A percentile compares a stretch with the other conserved stretches of the same genome.
Evolutionary conservation across 2,329 filamentous ascomycete species (phyloP).

Genomic region (Arthrobotrys conoides): DNA sequence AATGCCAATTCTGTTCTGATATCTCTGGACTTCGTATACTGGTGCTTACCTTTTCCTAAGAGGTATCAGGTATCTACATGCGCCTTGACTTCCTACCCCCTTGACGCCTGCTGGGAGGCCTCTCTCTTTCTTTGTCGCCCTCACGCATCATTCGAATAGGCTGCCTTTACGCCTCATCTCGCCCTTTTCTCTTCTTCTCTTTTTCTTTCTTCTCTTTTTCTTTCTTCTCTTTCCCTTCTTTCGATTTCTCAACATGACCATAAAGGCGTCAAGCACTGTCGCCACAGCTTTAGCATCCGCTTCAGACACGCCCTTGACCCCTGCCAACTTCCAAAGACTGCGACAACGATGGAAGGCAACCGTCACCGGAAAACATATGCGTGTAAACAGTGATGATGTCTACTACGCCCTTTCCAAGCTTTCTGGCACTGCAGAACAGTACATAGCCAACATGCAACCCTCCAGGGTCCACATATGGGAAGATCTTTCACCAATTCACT

Average conservation of each 20-base stretch:
- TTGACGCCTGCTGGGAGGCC: neutral
- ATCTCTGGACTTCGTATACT: too few species aligned
- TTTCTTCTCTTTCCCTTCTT: neutral
- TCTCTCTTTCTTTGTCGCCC: neutral
- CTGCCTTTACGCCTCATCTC: neutral
- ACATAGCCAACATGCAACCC: slow-evolving; percentile 44
- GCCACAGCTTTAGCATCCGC: slow-evolving; percentile 2
- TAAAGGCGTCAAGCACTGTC: neutral
- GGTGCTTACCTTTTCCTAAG: too few species aligned
- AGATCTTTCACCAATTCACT: slow-evolving; percentile 60
- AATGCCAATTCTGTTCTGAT: too few species aligned
- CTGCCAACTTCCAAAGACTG: slow-evolving; percentile 44
- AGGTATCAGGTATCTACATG: too few species aligned
- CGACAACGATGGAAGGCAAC: slow-evolving; percentile 57
- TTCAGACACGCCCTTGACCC: slow-evolving; percentile 61
- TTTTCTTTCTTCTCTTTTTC: too few species aligned
- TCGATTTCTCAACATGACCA: neutral
- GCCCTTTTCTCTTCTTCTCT: neutral
- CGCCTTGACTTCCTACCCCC: neutral
- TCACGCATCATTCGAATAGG: neutral
- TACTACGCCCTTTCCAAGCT: slow-evolving; percentile 54
- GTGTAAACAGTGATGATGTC: slow-evolving; percentile 57
- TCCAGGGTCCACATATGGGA: slow-evolving; percentile 59
- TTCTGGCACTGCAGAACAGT: slow-evolving; percentile 57
- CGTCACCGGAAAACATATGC: slow-evolving; percentile 49